Evolutionary conservation across 192 early-diverging fungal species (phyloP), one percentile per base, ranked within the genome.

Genomic region (Powellomyces hirtus): DNA sequence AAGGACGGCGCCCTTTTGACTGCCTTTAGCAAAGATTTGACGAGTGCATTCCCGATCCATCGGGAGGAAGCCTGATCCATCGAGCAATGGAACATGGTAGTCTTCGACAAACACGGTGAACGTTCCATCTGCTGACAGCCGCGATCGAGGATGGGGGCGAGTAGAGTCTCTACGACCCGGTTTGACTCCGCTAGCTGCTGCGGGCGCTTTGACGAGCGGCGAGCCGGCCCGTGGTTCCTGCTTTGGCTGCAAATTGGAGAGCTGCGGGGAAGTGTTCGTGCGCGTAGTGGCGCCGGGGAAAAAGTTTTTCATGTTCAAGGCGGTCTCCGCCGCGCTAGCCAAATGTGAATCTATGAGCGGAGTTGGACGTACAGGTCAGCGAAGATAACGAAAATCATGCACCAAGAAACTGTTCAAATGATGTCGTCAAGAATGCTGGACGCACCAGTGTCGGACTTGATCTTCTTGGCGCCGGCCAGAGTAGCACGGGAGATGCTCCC

Each of bases 41-140:
- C 58, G 50, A n/a, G 67, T 44, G 55, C 79, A 81, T 35, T 70
- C 16, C 16, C 79, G 33, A 55, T 78, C 76, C 75, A 81, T 75
- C 2, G 79, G 79, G 33, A 81, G 24, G 31, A n/a, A 51, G 13
- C 75, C 76, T 13, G 60, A 50, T 4, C 49, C 62, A 27, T 66
- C 66, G 44, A 45, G 24, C 16, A 81, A 62, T 7, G 60, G 67
- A 11, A 80, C 75, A 4, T 46, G 8, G 62, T 74, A 80, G 16
- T 56, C 55, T 44, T 76, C 72, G 26, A 56, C 52, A 36, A 76
- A 66, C 34, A 79, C 56, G 24, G 59, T 75, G 36, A 75, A 79
- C 5, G 16, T 29, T 20, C 59, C 59, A 37, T 60, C 59, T 33
- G n/a, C 51, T 11, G 59, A 37, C 13, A 60, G 14, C 2, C 59